These are phyloP conservation scores for Aegilops bicornis DNA, from an alignment of 176 grass and related monocot species.

Conservation along the genomic window DNA sequence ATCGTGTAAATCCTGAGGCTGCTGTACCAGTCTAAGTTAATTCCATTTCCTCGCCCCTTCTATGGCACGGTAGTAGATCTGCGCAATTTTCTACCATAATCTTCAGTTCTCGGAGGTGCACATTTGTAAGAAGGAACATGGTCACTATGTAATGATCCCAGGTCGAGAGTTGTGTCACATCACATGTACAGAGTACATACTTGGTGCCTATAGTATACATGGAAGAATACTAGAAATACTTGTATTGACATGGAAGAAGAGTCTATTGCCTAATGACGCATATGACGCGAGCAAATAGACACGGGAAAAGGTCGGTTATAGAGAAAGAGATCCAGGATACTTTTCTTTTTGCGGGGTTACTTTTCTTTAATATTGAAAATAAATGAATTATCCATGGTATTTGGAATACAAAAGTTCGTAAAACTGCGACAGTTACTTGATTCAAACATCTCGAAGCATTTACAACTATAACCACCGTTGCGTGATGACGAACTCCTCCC, in stretches of 20 bases:
- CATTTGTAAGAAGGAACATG: slow-evolving; percentile 1
- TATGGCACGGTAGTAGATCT: neutral
- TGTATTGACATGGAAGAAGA: neutral
- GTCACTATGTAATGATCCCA: neutral
- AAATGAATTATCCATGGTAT: neutral
- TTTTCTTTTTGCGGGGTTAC: neutral
- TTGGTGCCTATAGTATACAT: neutral
- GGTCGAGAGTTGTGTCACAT: neutral
- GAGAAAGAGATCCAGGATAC: neutral
- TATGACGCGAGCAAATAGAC: neutral
- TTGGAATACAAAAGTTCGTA: neutral
- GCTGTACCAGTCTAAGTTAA: slow-evolving; percentile 47
- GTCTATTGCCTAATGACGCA: neutral
- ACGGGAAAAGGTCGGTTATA: neutral
- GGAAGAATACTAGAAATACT: slow-evolving; percentile 5
- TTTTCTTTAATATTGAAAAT: neutral
- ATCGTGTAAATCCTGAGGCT: slow-evolving; percentile 56
- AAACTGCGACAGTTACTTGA: neutral
- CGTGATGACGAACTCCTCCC: too few relatives aligned
- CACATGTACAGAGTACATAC: slow-evolving; percentile 1
- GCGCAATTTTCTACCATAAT: neutral
- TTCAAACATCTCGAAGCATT: too few relatives aligned
- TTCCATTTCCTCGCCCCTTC: neutral
- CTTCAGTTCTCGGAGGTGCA: neutral
- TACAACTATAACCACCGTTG: too few relatives aligned